phyloP scores from a whole-genome alignment of 768 basidiomycete species.

The Glaciozyma antarctica region DNA sequence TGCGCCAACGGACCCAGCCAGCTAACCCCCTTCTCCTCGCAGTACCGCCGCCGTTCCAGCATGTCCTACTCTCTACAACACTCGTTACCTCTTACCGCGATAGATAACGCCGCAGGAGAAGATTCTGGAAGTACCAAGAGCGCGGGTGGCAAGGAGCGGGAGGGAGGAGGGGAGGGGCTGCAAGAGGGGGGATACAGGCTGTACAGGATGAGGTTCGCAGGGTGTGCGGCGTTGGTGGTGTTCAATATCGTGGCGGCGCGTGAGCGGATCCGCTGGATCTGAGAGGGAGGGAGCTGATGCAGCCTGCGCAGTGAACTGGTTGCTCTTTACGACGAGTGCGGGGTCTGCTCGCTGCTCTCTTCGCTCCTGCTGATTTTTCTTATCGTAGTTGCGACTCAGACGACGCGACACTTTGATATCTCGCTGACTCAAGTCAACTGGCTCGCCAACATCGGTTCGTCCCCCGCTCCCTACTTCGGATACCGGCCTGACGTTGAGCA shows the following conservation, averaged over 20 bases:
- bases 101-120: too few relatives aligned
- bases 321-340: constrained; percentile 2
- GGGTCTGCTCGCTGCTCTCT: neutral
- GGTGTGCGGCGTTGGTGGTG: neutral
- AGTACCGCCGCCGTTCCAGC: too few relatives aligned
- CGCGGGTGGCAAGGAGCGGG: too few relatives aligned
- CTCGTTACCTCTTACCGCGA: too few relatives aligned
- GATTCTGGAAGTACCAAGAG: too few relatives aligned
- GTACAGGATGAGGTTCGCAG: neutral
- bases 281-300: neutral
- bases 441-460: constrained; percentile 5
- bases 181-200: neutral
- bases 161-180: too few relatives aligned
- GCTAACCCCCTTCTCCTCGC: too few relatives aligned
- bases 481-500: neutral
- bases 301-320: neutral
- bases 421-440: constrained; percentile 12
- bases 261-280: neutral
- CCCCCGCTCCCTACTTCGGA: neutral
- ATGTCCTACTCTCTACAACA: too few relatives aligned
- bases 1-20: too few relatives aligned
- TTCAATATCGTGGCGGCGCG: neutral
- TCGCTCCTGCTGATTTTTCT: neutral
- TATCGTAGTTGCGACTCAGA: neutral
- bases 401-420: neutral